Base-by-base conservation (phyloP, 768 basidiomycete genomes). In the Obba rivulosa region DNA sequence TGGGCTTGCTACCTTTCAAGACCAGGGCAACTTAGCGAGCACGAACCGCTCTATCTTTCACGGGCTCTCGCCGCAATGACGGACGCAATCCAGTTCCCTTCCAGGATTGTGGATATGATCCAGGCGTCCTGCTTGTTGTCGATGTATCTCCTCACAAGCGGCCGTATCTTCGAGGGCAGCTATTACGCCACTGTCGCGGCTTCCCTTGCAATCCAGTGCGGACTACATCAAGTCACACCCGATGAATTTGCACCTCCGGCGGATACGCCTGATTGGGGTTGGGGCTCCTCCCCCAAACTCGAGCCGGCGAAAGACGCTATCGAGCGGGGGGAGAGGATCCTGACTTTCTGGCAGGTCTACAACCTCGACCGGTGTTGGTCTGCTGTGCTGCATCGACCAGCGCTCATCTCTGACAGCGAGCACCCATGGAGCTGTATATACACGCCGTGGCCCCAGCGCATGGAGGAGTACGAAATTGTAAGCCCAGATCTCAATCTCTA, bases 341-440 rank as follows among this genome's bases (percentile, higher is more conserved):
- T 82, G 34, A 75, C 87, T 0, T 92, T 92, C 57, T 92, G 88
- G 88, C 85, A 89, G 60, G 85, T 87, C 10, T 92, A 81, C 65
- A 79, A 80, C 57, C 70, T 90, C 54, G 88, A 92, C 64, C 78
- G 83, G 24, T 87, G 85, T 59, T 89, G 87, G 85, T 87, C 87
- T 18, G 80, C 83, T 4, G 77, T 80, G 9, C 73, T 89, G 5
- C 81, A 79, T 24, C 82, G 83, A 52, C 85, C 86, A 4, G 69
- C 73, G 9, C 70, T 80, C 36, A 79, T 90, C 36, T 77, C 80
- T 14, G 86, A 90, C 54, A 77, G 78, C 42, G 69, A 74, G 31
- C 75, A 79, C 46, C 69, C 75, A 10, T 75, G 70, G 55, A 71
- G 78, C 38, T 71, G 82, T 17, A 82, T 89, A 54, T 76, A 74